Base-by-base conservation (phyloP, 805 yeast species). In the Torulaspora quercuum region DNA sequence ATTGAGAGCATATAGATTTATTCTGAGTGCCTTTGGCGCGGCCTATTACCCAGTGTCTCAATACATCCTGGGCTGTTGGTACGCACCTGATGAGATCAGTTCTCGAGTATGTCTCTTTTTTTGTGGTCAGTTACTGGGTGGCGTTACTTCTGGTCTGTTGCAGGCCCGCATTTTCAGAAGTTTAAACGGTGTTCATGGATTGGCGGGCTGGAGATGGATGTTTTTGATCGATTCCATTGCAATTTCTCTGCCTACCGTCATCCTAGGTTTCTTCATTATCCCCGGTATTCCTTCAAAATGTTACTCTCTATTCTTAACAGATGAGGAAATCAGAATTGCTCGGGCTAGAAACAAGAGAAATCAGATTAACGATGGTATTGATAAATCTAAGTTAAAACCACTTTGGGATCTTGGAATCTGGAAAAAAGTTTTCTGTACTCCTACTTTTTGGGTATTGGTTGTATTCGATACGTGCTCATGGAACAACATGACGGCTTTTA, bases 1-100 rank as follows among this genome's bases (percentile, higher is more conserved):
- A 32, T 61, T 84, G 24, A 73, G 76, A 55, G 86, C 74, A 1
- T 59, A 78, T 27, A 63, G 92, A 34, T 82, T 82, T 49, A 68
- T 82, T 25, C 68, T 82, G 40, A 89, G 83, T 25, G 73, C 75
- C 0, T 77, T 78, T 54, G 92, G 85, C 55, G 76, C 84, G 3
- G 76, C 80, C n/a, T 73, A 68, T 49, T 69, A 75, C 62, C 82
- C 87, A 4, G 77, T 76, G 13, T 67, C 76, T 38, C 82, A 78
- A 47, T 78, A 74, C 46, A 57, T 76, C 29, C 62, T 72, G 46
- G 85, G 83, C 15, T 67, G 75, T 19, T 78, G 78, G 80, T 76
- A 76, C 50, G 69, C 70, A 34, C 72, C 80, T 20, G 67, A 66
- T 42, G 84, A 82, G 57, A 63, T 78, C 17, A 63, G 75, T 33